A percentile compares a stretch with the other conserved stretches of the same genome.
Evolutionary conservation across 495 filamentous ascomycete species (phyloP).

Genomic region (Penicillium tannophilum): DNA sequence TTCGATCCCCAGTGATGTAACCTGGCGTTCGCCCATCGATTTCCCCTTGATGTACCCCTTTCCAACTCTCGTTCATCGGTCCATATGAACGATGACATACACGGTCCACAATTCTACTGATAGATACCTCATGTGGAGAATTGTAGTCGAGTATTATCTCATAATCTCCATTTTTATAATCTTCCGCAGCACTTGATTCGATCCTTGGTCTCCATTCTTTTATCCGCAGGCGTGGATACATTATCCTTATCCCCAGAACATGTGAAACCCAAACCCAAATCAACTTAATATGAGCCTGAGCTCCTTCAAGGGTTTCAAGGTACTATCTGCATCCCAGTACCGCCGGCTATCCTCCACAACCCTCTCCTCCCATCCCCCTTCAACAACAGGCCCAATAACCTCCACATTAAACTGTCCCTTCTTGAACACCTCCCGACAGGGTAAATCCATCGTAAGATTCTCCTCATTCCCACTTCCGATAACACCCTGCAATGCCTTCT

Average conservation of each 20-base stretch:
- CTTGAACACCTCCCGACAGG: slow-evolving; percentile 47
- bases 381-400: slow-evolving; percentile 45
- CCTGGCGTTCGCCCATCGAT: background rate
- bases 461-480: slow-evolving; percentile 51
- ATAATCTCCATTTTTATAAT: background rate
- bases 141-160: background rate
- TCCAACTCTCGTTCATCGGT: background rate
- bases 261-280: background rate
- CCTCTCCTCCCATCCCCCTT: slow-evolving; percentile 43
- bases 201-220: background rate
- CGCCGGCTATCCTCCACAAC: slow-evolving; percentile 48
- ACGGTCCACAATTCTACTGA: background rate
- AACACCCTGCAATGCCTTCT: slow-evolving; percentile 46
- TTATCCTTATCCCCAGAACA: background rate
- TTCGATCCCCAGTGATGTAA: background rate
- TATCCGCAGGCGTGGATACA: background rate
- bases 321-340: slow-evolving; percentile 40
- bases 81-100: background rate
- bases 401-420: slow-evolving; percentile 49
- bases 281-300: background rate
- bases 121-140: background rate
- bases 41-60: background rate
- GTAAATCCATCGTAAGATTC: slow-evolving; percentile 56
- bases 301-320: background rate
- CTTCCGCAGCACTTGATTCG: background rate